Conservation (phyloP, 495 filamentous ascomycete genomes). For the Cercophora newfieldiana region DNA sequence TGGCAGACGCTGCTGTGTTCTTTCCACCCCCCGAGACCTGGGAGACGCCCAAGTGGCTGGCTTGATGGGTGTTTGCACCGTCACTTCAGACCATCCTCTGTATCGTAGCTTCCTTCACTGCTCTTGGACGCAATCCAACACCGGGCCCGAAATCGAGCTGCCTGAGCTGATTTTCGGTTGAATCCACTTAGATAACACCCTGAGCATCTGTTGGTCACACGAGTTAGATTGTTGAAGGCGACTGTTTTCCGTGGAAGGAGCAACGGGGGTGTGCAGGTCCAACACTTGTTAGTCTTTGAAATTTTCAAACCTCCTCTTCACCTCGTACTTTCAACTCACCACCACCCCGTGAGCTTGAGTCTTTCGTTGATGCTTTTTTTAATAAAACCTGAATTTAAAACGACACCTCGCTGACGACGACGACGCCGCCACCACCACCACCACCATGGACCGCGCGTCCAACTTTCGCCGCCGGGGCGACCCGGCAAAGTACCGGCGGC, state of each 20-base stretch:
- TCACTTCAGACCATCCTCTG: no score
- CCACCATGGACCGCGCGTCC: not conserved
- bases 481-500: not conserved
- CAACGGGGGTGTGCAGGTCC: not conserved
- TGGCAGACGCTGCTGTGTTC: conserved; percentile 42
- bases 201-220: no score
- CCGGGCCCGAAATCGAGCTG: no score
- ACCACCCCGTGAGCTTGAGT: not conserved
- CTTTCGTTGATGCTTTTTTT: not conserved
- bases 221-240: no score
- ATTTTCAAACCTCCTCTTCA: not conserved
- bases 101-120: no score
- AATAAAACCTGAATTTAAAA: not conserved
- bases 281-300: not conserved
- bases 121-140: no score
- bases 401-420: not conserved
- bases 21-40: conserved; percentile 36
- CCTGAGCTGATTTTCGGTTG: no score
- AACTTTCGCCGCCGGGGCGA: not conserved
- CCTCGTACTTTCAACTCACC: not conserved
- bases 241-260: not conserved
- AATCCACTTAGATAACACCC: no score
- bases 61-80: no score
- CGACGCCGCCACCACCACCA: not conserved
- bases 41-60: conserved; percentile 19